Conservation (phyloP, 768 basidiomycete genomes). For the Tulasnella sp. region DNA sequence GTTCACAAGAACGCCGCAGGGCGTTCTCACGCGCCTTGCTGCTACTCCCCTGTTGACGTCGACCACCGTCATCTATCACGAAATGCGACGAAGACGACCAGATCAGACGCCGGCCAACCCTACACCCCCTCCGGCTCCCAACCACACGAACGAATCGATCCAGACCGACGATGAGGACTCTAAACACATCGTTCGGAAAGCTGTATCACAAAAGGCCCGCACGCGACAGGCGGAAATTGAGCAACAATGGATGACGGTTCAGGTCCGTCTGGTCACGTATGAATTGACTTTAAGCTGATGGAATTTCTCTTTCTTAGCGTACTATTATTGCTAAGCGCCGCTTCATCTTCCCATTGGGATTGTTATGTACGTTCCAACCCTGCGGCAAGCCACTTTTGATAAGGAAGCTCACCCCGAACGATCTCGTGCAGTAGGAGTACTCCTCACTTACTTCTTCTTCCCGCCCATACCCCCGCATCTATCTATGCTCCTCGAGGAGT, state of each 20-base stretch:
- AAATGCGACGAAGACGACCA: slow-evolving; percentile 3
- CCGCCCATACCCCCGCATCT: slow-evolving; percentile 63
- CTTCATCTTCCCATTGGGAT: slow-evolving; percentile 62
- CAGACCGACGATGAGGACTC: slow-evolving; percentile 10
- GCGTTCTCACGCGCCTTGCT: not conserved
- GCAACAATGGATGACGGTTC: not conserved
- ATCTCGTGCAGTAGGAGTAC: slow-evolving; percentile 42
- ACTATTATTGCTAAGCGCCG: slow-evolving; percentile 23
- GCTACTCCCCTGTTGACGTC: not conserved
- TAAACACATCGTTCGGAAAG: not conserved
- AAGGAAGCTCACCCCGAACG: not conserved
- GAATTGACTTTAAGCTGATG: not conserved
- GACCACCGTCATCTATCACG: not conserved
- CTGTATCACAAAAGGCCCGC: not conserved
- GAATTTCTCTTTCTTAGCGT: slow-evolving; percentile 7
- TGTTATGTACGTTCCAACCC: slow-evolving; percentile 42
- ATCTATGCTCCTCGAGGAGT: slow-evolving; percentile 52
- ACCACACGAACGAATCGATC: not conserved
- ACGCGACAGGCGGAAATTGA: not conserved
- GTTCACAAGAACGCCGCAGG: not conserved
- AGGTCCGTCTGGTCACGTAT: not conserved
- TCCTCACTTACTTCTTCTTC: slow-evolving; percentile 53
- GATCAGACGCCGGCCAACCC: not conserved
- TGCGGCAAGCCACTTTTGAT: not conserved
- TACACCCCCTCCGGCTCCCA: not conserved